phyloP scores from a whole-genome alignment of 371 early-diverging fungal species.

The Syncephalis fuscata region DNA sequence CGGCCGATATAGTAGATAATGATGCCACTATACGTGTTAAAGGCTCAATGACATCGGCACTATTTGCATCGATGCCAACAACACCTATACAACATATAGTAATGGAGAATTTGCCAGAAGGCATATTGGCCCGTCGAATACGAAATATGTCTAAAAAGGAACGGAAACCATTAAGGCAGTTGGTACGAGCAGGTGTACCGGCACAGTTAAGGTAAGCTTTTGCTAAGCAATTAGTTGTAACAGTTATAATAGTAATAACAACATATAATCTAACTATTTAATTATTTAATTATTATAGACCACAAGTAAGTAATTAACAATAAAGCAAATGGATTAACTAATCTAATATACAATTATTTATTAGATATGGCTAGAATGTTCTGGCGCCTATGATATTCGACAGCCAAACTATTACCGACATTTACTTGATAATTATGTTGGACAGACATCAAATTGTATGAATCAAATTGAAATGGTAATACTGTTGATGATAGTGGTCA shows the following conservation, averaged over 20 bases:
- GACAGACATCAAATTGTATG: constrained; percentile 12
- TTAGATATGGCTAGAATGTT: constrained; percentile 17
- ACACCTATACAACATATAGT: constrained; percentile 1
- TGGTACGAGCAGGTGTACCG: constrained; percentile 17
- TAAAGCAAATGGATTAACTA: too few species aligned
- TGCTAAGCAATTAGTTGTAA: neutral
- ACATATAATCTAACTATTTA: too few species aligned
- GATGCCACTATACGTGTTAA: constrained; percentile 1
- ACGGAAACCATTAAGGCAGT: constrained; percentile 13
- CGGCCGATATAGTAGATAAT: neutral
- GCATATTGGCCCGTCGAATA: constrained; percentile 14
- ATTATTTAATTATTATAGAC: neutral
- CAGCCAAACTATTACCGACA: constrained; percentile 16
- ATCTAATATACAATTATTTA: too few species aligned
- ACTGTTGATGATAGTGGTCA: neutral
- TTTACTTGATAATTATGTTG: constrained; percentile 4
- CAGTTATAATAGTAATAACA: too few species aligned
- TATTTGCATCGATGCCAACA: constrained; percentile 8
- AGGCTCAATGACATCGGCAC: constrained; percentile 8
- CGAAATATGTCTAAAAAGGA: constrained; percentile 12
- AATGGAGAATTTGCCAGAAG: constrained; percentile 1
- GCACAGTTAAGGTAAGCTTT: neutral
- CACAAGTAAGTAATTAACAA: constrained; percentile 1
- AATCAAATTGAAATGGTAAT: constrained; percentile 16
- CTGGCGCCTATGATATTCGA: constrained; percentile 13